Conservation (phyloP, 495 filamentous ascomycete species). For the Cercophora samala region DNA sequence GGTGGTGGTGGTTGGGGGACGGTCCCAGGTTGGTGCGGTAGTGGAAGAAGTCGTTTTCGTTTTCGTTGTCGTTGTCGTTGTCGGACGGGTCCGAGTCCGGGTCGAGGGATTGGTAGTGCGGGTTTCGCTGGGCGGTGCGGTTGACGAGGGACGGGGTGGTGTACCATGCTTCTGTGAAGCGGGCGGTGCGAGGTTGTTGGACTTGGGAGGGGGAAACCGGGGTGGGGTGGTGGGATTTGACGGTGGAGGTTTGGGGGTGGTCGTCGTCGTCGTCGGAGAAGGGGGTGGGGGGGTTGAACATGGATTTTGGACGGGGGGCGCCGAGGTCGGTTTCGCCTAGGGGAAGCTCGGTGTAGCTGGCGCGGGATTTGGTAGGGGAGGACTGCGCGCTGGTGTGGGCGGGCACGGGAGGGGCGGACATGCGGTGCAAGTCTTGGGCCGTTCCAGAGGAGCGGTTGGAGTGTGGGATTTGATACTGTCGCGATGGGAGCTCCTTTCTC, state of each 20-base stretch:
- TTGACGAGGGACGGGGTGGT: constrained; percentile 50
- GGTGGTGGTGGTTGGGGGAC: background rate
- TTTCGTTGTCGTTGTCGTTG: constrained; percentile 18
- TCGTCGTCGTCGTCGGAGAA: background rate
- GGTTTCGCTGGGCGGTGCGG: constrained; percentile 49
- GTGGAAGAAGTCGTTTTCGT: constrained; percentile 20
- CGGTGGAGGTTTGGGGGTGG: constrained; percentile 20
- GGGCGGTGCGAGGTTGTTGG: constrained; percentile 52
- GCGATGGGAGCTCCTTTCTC: constrained; percentile 47
- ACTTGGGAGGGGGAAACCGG: constrained; percentile 22
- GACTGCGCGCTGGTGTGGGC: background rate
- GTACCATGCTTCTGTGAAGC: constrained; percentile 61
- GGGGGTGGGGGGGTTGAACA: constrained; percentile 16
- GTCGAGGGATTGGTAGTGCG: constrained; percentile 35
- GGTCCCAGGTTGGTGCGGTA: background rate
- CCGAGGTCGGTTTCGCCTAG: constrained; percentile 35
- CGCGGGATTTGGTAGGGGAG: constrained; percentile 19
- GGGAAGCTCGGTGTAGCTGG: constrained; percentile 40
- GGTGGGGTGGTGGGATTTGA: constrained; percentile 23
- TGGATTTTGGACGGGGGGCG: constrained; percentile 28
- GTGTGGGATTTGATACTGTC: constrained; percentile 48
- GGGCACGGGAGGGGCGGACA: constrained; percentile 31
- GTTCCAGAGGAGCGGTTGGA: constrained; percentile 42
- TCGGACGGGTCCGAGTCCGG: constrained; percentile 22
- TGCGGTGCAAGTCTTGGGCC: constrained; percentile 40